Conservation (phyloP, 352 stramenopile genomes). For the Phytopythium ostracodes region DNA sequence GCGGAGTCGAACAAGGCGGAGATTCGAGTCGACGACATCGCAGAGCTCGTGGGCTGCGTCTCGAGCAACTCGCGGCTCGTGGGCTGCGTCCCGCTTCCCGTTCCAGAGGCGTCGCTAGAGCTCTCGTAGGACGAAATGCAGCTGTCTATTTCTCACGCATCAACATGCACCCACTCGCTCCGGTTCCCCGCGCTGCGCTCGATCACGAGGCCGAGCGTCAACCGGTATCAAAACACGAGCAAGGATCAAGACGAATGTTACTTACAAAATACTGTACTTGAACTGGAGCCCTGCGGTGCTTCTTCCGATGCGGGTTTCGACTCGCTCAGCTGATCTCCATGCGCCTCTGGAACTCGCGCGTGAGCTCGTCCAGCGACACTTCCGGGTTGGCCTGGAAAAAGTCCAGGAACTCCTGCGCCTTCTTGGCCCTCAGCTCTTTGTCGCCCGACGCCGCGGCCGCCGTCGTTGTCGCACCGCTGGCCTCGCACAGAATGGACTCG, state of each 20-base stretch:
- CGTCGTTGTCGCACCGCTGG: slow-evolving; percentile 16
- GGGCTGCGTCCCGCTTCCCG: slow-evolving; percentile 7
- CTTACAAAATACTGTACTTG: slow-evolving; percentile 10
- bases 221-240: neutral
- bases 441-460: neutral
- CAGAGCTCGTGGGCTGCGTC: slow-evolving; percentile 27
- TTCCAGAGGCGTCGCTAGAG: neutral
- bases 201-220: neutral
- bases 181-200: neutral
- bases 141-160: neutral
- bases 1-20: neutral
- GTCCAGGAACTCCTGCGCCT: slow-evolving; percentile 65
- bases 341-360: slow-evolving; percentile 68
- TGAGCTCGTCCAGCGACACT: slow-evolving; percentile 63
- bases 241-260: neutral
- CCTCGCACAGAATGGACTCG: slow-evolving; percentile 56
- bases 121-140: neutral
- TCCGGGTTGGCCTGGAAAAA: slow-evolving; percentile 71
- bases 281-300: neutral
- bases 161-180: neutral
- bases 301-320: neutral
- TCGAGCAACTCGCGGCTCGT: slow-evolving; percentile 27
- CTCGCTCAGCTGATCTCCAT: slow-evolving; percentile 50
- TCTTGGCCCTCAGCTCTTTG: slow-evolving; percentile 24
- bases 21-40: slow-evolving; percentile 6